These are phyloP conservation scores for Sindora glabra DNA, from an alignment of 306 rosid species.

Conservation along the genomic window DNA sequence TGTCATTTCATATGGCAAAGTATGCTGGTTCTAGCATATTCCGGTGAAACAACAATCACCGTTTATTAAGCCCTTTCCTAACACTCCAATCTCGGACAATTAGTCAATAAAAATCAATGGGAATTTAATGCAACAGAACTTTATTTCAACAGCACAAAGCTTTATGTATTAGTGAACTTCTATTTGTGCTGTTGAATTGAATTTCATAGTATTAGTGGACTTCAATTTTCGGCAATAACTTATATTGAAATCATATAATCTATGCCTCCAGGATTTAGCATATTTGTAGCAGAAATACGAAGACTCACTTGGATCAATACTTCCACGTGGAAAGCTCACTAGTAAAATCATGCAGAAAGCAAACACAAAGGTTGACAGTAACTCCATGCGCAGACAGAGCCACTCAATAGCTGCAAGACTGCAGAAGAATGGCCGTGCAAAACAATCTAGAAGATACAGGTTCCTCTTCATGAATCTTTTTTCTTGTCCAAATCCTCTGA, in stretches of 20 bases:
- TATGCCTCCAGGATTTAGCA: background rate
- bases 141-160: background rate
- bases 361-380: conserved; percentile 72
- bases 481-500: conserved; percentile 89
- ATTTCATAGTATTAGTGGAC: no score
- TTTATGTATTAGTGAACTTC: no score
- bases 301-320: conserved; percentile 80
- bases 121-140: background rate
- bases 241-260: background rate
- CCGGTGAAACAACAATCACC: background rate
- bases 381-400: conserved; percentile 89
- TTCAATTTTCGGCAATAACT: background rate
- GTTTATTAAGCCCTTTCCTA: background rate
- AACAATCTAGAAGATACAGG: conserved; percentile 76
- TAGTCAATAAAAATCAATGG: no score
- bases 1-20: background rate
- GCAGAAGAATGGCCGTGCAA: conserved; percentile 87
- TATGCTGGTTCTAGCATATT: background rate
- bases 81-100: no score
- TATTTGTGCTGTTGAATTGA: no score
- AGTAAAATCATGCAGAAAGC: conserved; percentile 85
- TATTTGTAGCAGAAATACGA: background rate
- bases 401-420: conserved; percentile 91
- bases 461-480: conserved; percentile 84
- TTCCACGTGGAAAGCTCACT: conserved; percentile 81